Evolutionary conservation across 1,284 basidiomycete genomes (phyloP), one percentile per base, ranked within the genome.

Genomic region (Phellopilus nigrolimitatus): DNA sequence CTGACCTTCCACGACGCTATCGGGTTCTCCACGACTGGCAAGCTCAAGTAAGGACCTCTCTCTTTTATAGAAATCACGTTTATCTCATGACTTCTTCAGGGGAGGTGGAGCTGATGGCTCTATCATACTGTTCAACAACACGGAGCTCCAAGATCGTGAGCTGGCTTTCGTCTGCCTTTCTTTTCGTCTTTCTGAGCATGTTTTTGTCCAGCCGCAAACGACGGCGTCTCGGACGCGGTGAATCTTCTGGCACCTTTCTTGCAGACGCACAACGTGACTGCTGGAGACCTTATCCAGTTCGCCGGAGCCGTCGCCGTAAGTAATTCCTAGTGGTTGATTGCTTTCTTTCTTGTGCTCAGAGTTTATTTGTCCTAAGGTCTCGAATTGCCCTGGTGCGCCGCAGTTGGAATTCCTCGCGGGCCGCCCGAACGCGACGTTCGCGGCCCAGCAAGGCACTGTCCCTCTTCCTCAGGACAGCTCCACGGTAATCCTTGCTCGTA

Each of bases 1-100:
- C 54, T 74, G 53, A 67, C 71, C 19, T 74, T 74, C 64, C 72
- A 74, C 59, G 72, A 74, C 51, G 71, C 71, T 36, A 71, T 72
- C 44, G 71, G 69, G 3, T 69, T 66, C 51, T 72, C 71, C 2
- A 56, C 55, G 4, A 59, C 57, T 2, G 48, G 53, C 25, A 12
- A 25, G 15, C 31, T 42, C 28, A 56, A 25, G 17, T n/a, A n/a
- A n/a, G n/a, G n/a, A n/a, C n/a, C n/a, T n/a, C n/a, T n/a, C n/a
- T n/a, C n/a, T n/a, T n/a, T n/a, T n/a, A n/a, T n/a, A n/a, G n/a
- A n/a, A n/a, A n/a, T n/a, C n/a, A n/a, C n/a, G n/a, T n/a, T n/a
- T n/a, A n/a, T n/a, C n/a, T n/a, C n/a, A n/a, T n/a, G n/a, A n/a
- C n/a, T n/a, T n/a, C n/a, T n/a, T n/a, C n/a, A n/a, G n/a, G n/a